phyloP scores from a whole-genome alignment of 2,329 filamentous ascomycete species.

The Xylaria hypoxylon region DNA sequence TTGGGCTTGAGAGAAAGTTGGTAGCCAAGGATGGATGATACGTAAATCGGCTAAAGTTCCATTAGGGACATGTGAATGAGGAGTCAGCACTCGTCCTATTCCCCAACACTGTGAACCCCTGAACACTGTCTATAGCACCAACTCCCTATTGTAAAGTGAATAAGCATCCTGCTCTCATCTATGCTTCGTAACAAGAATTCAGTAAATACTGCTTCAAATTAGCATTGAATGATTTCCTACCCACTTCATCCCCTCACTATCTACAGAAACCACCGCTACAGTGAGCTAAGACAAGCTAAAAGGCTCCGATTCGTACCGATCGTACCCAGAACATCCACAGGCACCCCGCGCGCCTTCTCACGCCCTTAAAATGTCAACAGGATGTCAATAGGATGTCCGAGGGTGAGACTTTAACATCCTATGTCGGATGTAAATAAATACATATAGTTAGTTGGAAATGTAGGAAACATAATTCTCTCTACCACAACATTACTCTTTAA shows the following conservation, averaged over 20 bases:
- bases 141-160: neutral
- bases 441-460: neutral
- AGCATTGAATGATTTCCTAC: neutral
- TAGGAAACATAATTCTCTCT: neutral
- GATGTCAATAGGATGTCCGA: constrained; percentile 12
- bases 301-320: neutral
- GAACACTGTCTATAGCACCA: neutral
- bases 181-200: too few relatives aligned
- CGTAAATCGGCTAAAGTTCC: too few relatives aligned
- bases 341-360: neutral
- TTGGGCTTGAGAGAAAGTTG: too few relatives aligned
- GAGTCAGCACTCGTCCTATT: neutral
- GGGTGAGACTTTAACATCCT: neutral
- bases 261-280: neutral
- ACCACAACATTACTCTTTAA: neutral
- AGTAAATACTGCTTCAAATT: too few relatives aligned
- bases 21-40: too few relatives aligned
- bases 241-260: neutral
- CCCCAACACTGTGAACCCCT: neutral
- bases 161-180: neutral
- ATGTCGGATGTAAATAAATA: constrained; percentile 10
- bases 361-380: constrained; percentile 17
- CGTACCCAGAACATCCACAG: too few relatives aligned
- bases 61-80: neutral
- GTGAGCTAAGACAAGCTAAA: neutral